Percentiles rank a stretch among this genome's conserved stretches.
Conservation (phyloP, 2,329 filamentous ascomycete genomes). For the Endoconidiophora polonica region DNA sequence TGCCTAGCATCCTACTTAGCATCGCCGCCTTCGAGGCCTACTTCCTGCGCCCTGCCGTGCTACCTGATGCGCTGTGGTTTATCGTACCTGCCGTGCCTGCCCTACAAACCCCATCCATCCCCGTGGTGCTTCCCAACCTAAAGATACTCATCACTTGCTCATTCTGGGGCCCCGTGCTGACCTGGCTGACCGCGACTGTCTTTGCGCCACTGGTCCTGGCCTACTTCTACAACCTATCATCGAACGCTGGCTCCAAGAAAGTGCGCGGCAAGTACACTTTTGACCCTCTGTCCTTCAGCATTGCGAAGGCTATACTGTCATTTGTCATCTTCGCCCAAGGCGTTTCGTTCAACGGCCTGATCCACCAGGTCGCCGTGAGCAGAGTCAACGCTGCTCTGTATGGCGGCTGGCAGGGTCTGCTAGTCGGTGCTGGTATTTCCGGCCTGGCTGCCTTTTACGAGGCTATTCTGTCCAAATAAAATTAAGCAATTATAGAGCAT, state of each 20-base stretch:
- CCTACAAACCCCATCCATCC: conserved; percentile 38
- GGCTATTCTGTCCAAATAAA: conserved; percentile 56
- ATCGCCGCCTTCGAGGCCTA: conserved; percentile 54
- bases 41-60: conserved; percentile 50
- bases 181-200: conserved; percentile 61
- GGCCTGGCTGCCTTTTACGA: conserved; percentile 59
- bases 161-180: conserved; percentile 70
- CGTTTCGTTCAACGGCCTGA: conserved; percentile 43
- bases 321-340: conserved; percentile 65
- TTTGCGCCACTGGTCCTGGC: conserved; percentile 53
- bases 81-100: conserved; percentile 46
- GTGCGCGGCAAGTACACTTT: conserved; percentile 41
- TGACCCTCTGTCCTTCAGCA: conserved; percentile 81
- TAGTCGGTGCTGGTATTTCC: conserved; percentile 53
- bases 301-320: conserved; percentile 66
- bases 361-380: conserved; percentile 41
- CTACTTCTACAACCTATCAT: conserved; percentile 81
- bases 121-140: conserved; percentile 61
- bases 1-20: conserved; percentile 52
- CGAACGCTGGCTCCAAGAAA: conserved; percentile 21
- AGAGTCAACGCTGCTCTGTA: conserved; percentile 51
- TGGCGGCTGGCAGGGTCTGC: conserved; percentile 52
- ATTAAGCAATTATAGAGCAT: conserved; percentile 24
- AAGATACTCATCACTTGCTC: conserved; percentile 57
- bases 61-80: conserved; percentile 57